These are phyloP conservation scores for Closterium sp. DNA, from an alignment of 139 green algal species.

Conservation along the genomic window DNA sequence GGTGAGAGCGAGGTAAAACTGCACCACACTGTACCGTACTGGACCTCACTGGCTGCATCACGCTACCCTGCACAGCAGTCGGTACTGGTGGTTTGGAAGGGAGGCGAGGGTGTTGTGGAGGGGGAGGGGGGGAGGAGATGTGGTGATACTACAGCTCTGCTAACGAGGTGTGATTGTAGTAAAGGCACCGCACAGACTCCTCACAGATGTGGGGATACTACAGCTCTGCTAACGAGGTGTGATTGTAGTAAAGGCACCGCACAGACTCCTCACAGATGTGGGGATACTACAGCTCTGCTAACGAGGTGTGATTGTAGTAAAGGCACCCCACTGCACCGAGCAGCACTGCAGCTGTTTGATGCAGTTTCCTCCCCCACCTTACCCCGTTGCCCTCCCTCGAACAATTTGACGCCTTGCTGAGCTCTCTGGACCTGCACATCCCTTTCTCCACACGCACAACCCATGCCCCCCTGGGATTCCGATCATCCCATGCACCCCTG, in stretches of 20 bases:
- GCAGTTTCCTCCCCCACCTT: background rate
- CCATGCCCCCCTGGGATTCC: too few relatives aligned
- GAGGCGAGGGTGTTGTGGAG: constrained; percentile 12
- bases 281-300: constrained; percentile 17
- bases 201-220: constrained; percentile 39
- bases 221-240: constrained; percentile 17
- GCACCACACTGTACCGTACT: background rate
- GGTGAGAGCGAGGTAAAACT: background rate
- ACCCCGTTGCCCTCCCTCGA: background rate
- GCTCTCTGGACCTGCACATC: background rate
- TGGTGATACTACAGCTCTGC: constrained; percentile 26
- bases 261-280: constrained; percentile 21
- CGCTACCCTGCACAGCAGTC: too few relatives aligned
- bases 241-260: background rate
- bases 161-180: constrained; percentile 14
- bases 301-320: constrained; percentile 16
- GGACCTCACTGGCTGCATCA: background rate
- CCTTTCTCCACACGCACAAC: too few relatives aligned
- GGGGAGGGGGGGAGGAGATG: background rate
- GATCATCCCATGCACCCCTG: too few relatives aligned
- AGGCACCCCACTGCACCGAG: too few relatives aligned
- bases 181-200: background rate
- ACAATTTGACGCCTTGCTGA: background rate
- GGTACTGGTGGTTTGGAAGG: too few relatives aligned
- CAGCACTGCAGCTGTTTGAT: too few relatives aligned